Evolutionary conservation across 768 basidiomycete species (phyloP).

Genomic region (Suillus bovinus): DNA sequence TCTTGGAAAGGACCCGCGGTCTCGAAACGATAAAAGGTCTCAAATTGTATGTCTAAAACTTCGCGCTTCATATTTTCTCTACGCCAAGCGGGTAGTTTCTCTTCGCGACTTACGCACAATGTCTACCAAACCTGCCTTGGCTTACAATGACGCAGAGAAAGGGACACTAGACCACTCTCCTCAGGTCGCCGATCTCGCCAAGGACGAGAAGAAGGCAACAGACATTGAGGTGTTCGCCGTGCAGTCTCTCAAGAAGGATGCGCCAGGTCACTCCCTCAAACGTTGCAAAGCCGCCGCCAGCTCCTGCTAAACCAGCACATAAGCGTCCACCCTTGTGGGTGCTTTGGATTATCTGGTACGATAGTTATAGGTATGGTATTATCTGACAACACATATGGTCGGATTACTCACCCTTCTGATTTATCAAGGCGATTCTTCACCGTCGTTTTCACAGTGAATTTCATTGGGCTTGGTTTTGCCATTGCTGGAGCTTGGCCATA

Average conservation of each 20-base stretch:
- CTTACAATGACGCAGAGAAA: conserved; percentile 58
- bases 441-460: conserved; percentile 58
- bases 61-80: conserved; percentile 7
- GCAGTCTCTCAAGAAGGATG: conserved; percentile 44
- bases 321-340: conserved; percentile 62
- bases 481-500: conserved; percentile 68
- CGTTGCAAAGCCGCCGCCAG: conserved; percentile 35
- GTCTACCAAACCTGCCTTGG: conserved; percentile 40
- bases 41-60: neutral
- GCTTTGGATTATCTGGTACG: conserved; percentile 71
- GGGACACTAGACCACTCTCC: conserved; percentile 49
- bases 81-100: conserved; percentile 16
- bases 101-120: conserved; percentile 29
- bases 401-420: conserved; percentile 5
- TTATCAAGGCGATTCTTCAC: conserved; percentile 69
- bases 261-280: conserved; percentile 34
- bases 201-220: conserved; percentile 41
- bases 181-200: conserved; percentile 30
- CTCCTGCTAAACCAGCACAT: conserved; percentile 45
- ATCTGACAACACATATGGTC: neutral
- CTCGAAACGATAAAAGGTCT: conserved; percentile 25
- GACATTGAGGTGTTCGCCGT: conserved; percentile 32
- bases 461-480: conserved; percentile 59
- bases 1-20: conserved; percentile 14
- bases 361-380: conserved; percentile 64